These are phyloP conservation scores for Phytophthora meadii DNA, from an alignment of 352 stramenopile species.

Conservation along the genomic window DNA sequence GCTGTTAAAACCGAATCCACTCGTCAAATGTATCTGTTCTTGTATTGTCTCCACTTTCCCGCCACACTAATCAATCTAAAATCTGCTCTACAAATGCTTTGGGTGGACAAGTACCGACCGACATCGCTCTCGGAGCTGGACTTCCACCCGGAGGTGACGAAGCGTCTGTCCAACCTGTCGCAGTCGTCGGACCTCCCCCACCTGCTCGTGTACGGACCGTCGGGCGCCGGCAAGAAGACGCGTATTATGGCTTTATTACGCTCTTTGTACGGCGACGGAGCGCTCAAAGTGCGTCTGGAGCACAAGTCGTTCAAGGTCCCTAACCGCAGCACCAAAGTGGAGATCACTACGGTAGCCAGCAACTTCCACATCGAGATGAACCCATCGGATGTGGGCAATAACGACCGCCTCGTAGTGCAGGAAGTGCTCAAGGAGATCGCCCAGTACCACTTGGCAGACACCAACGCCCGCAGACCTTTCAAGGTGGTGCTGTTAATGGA, in stretches of 20 bases:
- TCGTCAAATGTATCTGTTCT: not conserved
- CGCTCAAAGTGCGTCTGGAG: constrained; percentile 91
- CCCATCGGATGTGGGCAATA: constrained; percentile 96
- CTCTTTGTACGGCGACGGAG: constrained; percentile 95
- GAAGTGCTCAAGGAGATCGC: constrained; percentile 99
- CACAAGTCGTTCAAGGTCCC: constrained; percentile 94
- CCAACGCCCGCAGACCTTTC: constrained; percentile 77
- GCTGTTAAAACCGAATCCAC: too few species aligned
- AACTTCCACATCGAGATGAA: constrained; percentile 99
- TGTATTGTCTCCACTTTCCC: not conserved
- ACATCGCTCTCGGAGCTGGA: constrained; percentile 91
- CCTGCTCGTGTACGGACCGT: constrained; percentile 98
- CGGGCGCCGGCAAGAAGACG: constrained; percentile 98
- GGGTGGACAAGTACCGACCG: constrained; percentile 99
- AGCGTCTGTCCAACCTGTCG: constrained; percentile 86
- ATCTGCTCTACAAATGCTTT: constrained; percentile 79
- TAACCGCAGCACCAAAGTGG: constrained; percentile 91
- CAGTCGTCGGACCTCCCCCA: constrained; percentile 92
- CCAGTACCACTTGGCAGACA: constrained; percentile 86
- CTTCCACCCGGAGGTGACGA: constrained; percentile 95
- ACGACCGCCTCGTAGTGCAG: constrained; percentile 98
- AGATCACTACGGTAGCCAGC: constrained; percentile 98
- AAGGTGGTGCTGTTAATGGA: constrained; percentile 98
- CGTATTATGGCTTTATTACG: constrained; percentile 96
- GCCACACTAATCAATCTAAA: too few species aligned